These are phyloP conservation scores for Triangularia verruculosa DNA, from an alignment of 2,329 filamentous ascomycete species.

Conservation along the genomic window DNA sequence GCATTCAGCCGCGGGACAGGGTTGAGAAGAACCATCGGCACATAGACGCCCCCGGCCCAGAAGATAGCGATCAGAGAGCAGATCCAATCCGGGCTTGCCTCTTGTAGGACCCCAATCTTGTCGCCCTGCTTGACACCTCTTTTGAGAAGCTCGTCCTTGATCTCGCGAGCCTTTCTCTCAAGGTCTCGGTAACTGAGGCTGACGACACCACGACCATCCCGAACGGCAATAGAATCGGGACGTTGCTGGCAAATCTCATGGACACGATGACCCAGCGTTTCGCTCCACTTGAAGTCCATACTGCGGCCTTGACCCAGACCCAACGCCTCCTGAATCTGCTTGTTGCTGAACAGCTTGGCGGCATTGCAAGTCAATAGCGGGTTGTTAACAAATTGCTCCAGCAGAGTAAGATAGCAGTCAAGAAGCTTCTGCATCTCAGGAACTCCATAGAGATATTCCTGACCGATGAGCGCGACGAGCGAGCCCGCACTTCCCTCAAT, in stretches of 20 bases:
- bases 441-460: neutral
- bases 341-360: neutral
- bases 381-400: neutral
- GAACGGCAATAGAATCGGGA: conserved; percentile 2
- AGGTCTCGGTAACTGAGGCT: no score
- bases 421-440: neutral
- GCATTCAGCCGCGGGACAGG: conserved; percentile 17
- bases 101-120: conserved; percentile 35
- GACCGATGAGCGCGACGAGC: neutral
- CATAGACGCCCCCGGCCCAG: conserved; percentile 37
- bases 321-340: neutral
- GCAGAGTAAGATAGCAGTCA: neutral
- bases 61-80: conserved; percentile 41
- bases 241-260: neutral
- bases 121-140: neutral
- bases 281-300: neutral
- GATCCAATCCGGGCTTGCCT: conserved; percentile 36
- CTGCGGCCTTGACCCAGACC: conserved; percentile 17
- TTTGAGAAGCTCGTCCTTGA: neutral
- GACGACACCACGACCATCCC: neutral
- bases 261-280: conserved; percentile 5
- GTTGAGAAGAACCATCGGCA: conserved; percentile 40
- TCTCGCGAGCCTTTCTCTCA: no score
- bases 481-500: neutral
- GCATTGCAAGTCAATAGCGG: neutral